Conservation (phyloP, 495 filamentous ascomycete genomes). For the Hypoxylon cercidicola region DNA sequence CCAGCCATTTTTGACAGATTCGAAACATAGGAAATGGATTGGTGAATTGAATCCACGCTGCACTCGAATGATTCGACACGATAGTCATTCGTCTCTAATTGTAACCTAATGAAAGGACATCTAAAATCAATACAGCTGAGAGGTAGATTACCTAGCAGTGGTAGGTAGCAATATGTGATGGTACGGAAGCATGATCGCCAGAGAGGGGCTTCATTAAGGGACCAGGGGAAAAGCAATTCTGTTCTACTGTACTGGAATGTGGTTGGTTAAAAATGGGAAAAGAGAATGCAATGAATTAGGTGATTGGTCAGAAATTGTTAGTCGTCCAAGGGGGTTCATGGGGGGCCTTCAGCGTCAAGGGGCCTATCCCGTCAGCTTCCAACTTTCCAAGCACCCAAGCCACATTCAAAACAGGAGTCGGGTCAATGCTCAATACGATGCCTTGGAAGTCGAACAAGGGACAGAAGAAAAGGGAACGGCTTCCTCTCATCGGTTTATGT, state of each 20-base stretch:
- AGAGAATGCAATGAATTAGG: conserved; percentile 6
- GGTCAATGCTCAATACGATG: conserved; percentile 27
- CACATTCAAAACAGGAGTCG: conserved; percentile 39
- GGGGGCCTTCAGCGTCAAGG: conserved; percentile 10
- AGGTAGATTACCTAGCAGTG: neutral
- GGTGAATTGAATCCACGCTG: conserved; percentile 15
- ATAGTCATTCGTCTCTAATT: neutral
- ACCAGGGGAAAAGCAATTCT: conserved; percentile 35
- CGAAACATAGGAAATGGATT: conserved; percentile 36
- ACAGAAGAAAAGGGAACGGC: conserved; percentile 12
- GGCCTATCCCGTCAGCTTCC: conserved; percentile 10
- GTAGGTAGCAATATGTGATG: neutral
- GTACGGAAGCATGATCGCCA: conserved; percentile 30
- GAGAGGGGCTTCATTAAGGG: conserved; percentile 28
- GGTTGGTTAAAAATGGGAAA: conserved; percentile 31
- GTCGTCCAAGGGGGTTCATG: neutral
- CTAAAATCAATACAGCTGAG: neutral
- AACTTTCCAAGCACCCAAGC: conserved; percentile 29
- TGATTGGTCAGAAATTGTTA: conserved; percentile 34
- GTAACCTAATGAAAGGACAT: neutral
- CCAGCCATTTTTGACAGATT: conserved; percentile 28
- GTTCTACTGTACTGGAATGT: conserved; percentile 19
- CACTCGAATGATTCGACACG: conserved; percentile 17
- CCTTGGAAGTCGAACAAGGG: conserved; percentile 9
- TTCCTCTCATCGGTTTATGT: neutral